These are phyloP conservation scores for Bonnemaisonia californica DNA, from an alignment of 31 red algal genomes.

Conservation along the genomic window DNA sequence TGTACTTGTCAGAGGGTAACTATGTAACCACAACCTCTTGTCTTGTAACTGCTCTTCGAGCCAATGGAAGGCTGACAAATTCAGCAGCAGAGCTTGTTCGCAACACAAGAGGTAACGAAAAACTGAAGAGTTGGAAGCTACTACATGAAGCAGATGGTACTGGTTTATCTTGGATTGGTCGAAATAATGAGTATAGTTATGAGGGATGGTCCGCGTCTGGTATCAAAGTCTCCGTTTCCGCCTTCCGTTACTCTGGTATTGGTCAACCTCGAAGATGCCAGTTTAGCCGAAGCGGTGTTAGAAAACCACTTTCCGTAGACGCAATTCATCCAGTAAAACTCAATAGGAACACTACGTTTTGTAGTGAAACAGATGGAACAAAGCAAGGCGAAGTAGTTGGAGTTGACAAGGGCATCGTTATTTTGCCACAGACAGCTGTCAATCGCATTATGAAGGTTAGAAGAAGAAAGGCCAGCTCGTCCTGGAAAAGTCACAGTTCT, in stretches of 20 bases:
- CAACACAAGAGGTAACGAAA: neutral
- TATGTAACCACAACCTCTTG: neutral
- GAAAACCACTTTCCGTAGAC: neutral
- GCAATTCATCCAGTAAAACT: neutral
- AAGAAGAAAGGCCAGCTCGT: neutral
- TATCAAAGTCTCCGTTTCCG: neutral
- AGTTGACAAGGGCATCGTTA: neutral
- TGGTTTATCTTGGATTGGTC: constrained; percentile 12
- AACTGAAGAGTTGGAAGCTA: neutral
- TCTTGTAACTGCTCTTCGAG: neutral
- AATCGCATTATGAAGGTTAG: neutral
- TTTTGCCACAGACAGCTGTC: neutral
- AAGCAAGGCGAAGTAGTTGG: constrained; percentile 3
- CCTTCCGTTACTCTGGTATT: neutral
- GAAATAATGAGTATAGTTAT: constrained; percentile 6
- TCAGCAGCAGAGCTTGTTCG: constrained; percentile 20
- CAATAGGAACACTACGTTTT: neutral
- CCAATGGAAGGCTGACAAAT: constrained; percentile 3
- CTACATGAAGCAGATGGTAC: neutral
- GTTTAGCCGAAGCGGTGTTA: neutral
- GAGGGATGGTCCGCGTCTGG: neutral
- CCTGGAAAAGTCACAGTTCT: neutral
- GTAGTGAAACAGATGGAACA: neutral
- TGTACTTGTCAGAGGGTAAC: constrained; percentile 1
- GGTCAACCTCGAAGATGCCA: constrained; percentile 1